Conservation (phyloP, 495 filamentous ascomycete genomes). For the Filosporella fistucella region DNA sequence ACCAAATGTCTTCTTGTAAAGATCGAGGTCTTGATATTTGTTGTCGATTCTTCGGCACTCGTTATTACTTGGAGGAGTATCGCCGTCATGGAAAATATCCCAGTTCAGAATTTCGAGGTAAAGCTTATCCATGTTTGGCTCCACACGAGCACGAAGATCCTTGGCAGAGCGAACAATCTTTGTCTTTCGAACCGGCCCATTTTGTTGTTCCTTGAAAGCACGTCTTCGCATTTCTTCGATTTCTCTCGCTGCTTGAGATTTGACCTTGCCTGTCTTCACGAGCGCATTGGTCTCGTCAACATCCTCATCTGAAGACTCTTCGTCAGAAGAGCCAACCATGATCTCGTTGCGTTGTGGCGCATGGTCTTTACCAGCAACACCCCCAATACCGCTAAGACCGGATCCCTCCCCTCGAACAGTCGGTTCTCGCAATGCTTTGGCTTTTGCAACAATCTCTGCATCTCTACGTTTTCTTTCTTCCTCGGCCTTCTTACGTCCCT, state of each 20-base stretch:
- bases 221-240: constrained; percentile 51
- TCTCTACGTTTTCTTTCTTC: constrained; percentile 71
- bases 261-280: constrained; percentile 39
- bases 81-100: constrained; percentile 86
- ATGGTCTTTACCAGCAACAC: constrained; percentile 77
- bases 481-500: constrained; percentile 64
- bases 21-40: constrained; percentile 64
- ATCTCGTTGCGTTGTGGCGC: constrained; percentile 67
- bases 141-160: constrained; percentile 89
- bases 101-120: constrained; percentile 85
- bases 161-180: constrained; percentile 73
- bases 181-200: constrained; percentile 74
- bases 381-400: constrained; percentile 64
- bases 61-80: constrained; percentile 71
- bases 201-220: constrained; percentile 41
- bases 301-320: constrained; percentile 59
- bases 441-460: constrained; percentile 58
- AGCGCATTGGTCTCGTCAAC: constrained; percentile 42
- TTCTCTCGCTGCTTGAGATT: constrained; percentile 41
- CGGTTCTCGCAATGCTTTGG: constrained; percentile 54
- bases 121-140: constrained; percentile 80
- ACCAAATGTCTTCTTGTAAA: constrained; percentile 86
- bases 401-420: constrained; percentile 70
- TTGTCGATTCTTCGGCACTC: constrained; percentile 72
- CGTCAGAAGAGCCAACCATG: constrained; percentile 84